Evolutionary conservation across 148 eudicot species (phyloP).

Genomic region (Mesembryanthemum crystallinum): DNA sequence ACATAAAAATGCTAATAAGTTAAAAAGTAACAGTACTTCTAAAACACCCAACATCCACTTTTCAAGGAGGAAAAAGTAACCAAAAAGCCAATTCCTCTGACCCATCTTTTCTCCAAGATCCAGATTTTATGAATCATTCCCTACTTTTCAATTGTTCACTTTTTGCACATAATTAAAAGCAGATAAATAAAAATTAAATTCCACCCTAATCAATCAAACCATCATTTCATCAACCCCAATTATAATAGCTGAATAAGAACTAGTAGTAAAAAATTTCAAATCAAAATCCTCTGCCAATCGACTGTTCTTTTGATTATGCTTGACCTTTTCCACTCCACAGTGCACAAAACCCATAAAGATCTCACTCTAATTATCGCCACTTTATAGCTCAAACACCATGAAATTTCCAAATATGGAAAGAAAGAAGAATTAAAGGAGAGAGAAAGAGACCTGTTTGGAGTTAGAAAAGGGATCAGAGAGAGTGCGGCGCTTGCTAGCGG

Average conservation of each 20-base stretch:
- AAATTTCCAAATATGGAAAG: not conserved
- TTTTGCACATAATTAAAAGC: slow-evolving; percentile 21
- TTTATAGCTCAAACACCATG: not conserved
- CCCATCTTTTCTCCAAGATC: slow-evolving; percentile 15
- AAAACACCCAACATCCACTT: not conserved
- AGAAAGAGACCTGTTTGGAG: slow-evolving; percentile 46
- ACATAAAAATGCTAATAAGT: not conserved
- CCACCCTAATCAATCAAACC: slow-evolving; percentile 12
- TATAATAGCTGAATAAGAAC: too few species aligned
- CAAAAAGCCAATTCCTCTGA: slow-evolving; percentile 8
- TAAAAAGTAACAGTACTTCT: slow-evolving; percentile 5
- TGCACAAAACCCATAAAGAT: not conserved
- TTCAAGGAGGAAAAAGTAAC: slow-evolving; percentile 1
- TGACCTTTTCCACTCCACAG: slow-evolving; percentile 12
- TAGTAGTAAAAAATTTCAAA: too few species aligned
- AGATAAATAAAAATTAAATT: not conserved
- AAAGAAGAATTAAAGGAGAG: not conserved
- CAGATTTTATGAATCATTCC: slow-evolving; percentile 20
- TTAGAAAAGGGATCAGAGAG: slow-evolving; percentile 49
- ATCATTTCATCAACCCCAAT: not conserved
- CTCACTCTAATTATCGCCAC: not conserved
- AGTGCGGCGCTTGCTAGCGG: slow-evolving; percentile 51
- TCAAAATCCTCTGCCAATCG: not conserved
- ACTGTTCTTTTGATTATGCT: not conserved
- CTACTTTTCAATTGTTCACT: slow-evolving; percentile 12